Evolutionary conservation across 106 monocot species (phyloP), one percentile per base, ranked within the genome.

Genomic region (Phalaenopsis aphrodite): DNA sequence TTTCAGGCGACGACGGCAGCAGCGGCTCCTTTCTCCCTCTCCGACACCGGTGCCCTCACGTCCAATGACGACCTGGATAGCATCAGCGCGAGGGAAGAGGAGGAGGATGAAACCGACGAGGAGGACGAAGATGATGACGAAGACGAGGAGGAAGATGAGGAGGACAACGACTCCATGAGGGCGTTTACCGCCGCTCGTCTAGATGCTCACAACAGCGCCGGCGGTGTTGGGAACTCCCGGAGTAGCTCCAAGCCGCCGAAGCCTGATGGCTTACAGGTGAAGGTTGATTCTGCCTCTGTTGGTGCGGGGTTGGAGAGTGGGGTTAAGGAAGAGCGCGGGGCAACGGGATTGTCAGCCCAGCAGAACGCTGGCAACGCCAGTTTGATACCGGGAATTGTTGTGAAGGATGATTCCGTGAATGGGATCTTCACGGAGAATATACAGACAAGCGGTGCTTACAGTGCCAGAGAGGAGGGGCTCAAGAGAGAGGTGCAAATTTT

Each of bases 381-480:
- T 2, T 71, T 88, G 83, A 78, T 84, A 55, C 79, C 94, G 0
- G 93, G 93, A 9, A 85, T 89, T 15, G 83, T 87, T 42, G 91
- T 90, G 80, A 97, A 97, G 84, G 96, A 97, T 79, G 96, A 97
- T 16, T 75, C 85, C 0, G 92, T 81, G 72, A 99, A 95, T 82
- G 95, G 95, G 67, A 90, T 99, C 49, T 99, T 99, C 73, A 99
- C 99, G 5, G 99, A 99, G 56, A 99, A 95, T 81, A 88, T 99
- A 66, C 99, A 99, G 85, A 88, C 95, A 1, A 95, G 95, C 46
- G 99, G 99, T 30, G 93, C 99, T 75, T 99, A 99, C 56, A 89
- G 92, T 78, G 93, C 99, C 41, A 81, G 99, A 42, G 99, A 99
- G 80, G 99, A 99, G 88, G 95, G 90, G 24, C 86, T 94, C 42